Conservation (phyloP, 306 rosid species). For the Vigna radiata region DNA sequence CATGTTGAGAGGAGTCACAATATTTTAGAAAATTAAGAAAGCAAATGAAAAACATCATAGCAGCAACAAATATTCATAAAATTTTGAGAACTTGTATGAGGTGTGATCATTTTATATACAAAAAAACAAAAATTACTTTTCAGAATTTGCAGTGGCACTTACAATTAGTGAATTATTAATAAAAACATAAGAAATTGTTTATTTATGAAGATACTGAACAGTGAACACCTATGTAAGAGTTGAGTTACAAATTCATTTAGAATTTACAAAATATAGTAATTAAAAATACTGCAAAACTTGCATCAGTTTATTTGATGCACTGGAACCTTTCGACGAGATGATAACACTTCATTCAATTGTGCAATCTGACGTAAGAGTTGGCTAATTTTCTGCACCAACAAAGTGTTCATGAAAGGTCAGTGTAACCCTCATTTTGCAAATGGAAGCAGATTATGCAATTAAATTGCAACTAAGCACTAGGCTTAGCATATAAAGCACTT, state of each 20-base stretch:
- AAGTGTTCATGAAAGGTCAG: neutral
- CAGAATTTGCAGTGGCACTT: too few relatives aligned
- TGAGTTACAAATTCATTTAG: neutral
- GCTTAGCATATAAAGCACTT: neutral
- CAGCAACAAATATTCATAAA: neutral
- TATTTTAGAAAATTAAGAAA: too few relatives aligned
- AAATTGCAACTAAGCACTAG: neutral
- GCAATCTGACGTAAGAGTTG: constrained; percentile 64
- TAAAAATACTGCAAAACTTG: neutral
- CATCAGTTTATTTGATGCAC: constrained; percentile 51
- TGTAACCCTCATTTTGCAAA: neutral
- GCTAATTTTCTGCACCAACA: constrained; percentile 57
- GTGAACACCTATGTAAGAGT: neutral
- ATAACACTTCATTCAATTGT: constrained; percentile 58
- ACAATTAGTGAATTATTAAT: neutral
- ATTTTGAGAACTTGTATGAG: too few relatives aligned
- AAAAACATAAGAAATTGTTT: too few relatives aligned
- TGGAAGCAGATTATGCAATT: neutral
- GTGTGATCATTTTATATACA: too few relatives aligned
- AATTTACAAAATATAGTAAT: neutral
- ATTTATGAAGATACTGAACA: neutral
- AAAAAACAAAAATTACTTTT: too few relatives aligned
- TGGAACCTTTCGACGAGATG: constrained; percentile 64
- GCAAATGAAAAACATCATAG: too few relatives aligned
- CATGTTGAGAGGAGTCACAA: too few relatives aligned